These are phyloP conservation scores for Hymenoscyphus fraxineus DNA, from an alignment of 2,329 filamentous ascomycete genomes.

Conservation along the genomic window DNA sequence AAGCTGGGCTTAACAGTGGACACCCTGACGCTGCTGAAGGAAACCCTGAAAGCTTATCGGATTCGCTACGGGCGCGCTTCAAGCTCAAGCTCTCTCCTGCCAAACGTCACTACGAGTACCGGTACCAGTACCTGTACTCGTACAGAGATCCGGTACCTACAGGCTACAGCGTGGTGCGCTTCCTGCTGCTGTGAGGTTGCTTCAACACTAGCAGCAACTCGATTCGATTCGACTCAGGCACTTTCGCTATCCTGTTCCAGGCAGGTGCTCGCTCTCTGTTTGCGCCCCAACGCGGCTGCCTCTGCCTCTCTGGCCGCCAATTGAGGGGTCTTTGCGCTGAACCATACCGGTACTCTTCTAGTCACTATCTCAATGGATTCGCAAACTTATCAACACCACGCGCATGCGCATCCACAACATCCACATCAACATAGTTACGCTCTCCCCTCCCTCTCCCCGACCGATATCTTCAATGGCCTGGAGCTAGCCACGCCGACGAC, in stretches of 20 bases:
- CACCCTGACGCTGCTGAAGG: not conserved
- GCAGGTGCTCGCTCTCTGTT: not conserved
- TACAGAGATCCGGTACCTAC: not conserved
- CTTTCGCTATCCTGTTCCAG: no score
- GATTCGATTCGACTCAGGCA: no score
- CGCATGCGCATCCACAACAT: conserved; percentile 4
- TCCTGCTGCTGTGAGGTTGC: not conserved
- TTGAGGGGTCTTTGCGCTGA: not conserved
- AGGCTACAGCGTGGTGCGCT: not conserved
- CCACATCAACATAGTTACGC: conserved; percentile 15
- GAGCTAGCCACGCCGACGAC: conserved; percentile 19
- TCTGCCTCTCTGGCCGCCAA: not conserved
- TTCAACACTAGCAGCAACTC: not conserved
- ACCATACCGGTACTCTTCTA: not conserved
- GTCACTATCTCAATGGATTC: conserved; percentile 4
- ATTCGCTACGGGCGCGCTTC: not conserved
- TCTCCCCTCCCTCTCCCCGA: conserved; percentile 27
- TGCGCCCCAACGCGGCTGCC: not conserved
- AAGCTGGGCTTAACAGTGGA: no score
- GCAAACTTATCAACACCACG: conserved; percentile 4
- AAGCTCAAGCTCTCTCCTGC: no score
- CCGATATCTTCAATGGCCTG: conserved; percentile 30
- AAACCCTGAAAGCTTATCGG: not conserved
- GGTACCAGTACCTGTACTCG: not conserved
- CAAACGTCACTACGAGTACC: no score